Base-by-base conservation (phyloP, 805 yeast species). In the Cyberlindnera euphorbiiphila region DNA sequence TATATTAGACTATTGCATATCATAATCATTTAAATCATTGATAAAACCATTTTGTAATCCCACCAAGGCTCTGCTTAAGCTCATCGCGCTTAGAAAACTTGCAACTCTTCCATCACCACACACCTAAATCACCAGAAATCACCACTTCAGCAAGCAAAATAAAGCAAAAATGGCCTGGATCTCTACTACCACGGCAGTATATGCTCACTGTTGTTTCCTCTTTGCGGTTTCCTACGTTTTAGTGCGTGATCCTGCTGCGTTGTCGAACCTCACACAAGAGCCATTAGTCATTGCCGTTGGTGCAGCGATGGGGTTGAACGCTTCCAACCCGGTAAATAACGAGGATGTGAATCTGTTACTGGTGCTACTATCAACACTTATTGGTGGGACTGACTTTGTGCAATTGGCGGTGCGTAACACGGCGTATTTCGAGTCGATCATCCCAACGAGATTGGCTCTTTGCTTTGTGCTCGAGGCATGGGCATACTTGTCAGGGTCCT, bases 361-460 rank as follows among this genome's bases (percentile, higher is more conserved):
- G 25, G 68, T 77, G 2, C 47, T 78, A 15, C 10, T 25, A 3
- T 56, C 80, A 17, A 57, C 62, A 0, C 46, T 71, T 4, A 46
- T 68, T 29, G 76, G 76, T 0, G 7, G 77, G 5, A 53, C 65
- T 18, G 93, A 83, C 57, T 49, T 81, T 30, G 62, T 79, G 12
- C 85, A 87, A n/a, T 56, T 78, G 29, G 34, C 74, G 15, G 76
- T 63, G 30, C 57, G 53, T 10, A 72, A 72, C 35, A 34, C 39
- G 9, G 42, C 46, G 18, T 79, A 73, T 56, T 81, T 82, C 50
- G 81, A 78, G 46, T 65, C 79, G 0, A 54, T 78, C 9, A 74
- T 80, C 3, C 86, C 88, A 9, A 47, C 71, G 6, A 68, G 89
- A 54, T 57, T 81, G 37, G 46, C 69, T 12, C 27, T 68, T 8